A percentile compares a stretch with the other conserved stretches of the same genome.
Evolutionary conservation across 352 stramenopile genomes (phyloP).

Genomic region (Globisporangium lucens): DNA sequence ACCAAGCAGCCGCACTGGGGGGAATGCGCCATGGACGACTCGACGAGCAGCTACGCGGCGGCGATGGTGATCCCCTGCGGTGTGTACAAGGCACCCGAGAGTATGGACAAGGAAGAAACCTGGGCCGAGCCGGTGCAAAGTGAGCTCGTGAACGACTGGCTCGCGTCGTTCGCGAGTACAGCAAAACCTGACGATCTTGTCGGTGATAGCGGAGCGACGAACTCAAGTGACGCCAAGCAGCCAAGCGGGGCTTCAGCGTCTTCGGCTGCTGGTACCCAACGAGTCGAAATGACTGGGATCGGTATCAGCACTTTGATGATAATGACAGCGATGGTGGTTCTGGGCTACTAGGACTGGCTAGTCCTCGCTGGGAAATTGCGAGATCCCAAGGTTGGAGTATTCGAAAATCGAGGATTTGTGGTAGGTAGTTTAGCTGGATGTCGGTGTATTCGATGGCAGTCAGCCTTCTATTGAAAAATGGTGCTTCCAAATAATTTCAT

Average conservation of each 20-base stretch:
- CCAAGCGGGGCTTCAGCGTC: neutral
- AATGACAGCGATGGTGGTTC: neutral
- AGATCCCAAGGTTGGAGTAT: neutral
- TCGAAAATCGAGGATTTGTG: neutral
- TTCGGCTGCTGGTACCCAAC: neutral
- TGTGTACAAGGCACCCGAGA: neutral
- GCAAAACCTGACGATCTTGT: neutral
- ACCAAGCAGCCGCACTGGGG: neutral
- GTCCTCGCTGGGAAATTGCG: neutral
- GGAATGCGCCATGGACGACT: neutral
- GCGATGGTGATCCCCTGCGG: neutral
- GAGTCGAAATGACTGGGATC: neutral
- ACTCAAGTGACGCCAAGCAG: neutral
- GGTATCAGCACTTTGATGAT: neutral
- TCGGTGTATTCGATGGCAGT: neutral
- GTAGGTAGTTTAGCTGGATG: neutral
- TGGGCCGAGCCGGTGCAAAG: neutral
- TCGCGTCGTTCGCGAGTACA: slow-evolving; percentile 13
- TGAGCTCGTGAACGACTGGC: slow-evolving; percentile 32
- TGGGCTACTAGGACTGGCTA: neutral
- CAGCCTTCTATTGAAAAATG: neutral
- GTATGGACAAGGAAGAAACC: neutral
- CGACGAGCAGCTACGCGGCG: neutral
- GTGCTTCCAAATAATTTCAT: neutral
- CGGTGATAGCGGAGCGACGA: neutral